Percentiles rank a stretch among this genome's conserved stretches.
Conservation (phyloP, 352 stramenopile species). For the Pythium rhizo-oryzae region DNA sequence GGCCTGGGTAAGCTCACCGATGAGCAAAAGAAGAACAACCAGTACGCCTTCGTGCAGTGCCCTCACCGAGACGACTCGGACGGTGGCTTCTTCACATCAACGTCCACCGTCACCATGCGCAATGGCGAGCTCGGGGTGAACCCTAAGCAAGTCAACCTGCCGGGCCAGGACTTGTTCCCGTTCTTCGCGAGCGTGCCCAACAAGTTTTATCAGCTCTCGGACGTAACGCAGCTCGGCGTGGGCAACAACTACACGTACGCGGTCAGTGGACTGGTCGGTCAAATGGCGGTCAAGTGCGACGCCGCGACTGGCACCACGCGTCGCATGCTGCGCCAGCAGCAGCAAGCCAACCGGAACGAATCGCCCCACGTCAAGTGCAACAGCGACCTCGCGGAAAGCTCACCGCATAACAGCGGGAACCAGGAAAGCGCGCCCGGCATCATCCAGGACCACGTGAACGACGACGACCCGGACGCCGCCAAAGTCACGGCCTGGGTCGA, state of each 20-base stretch:
- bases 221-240: conserved; percentile 27
- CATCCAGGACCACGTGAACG: conserved; percentile 6
- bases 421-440: not conserved
- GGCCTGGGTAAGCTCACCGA: conserved; percentile 31
- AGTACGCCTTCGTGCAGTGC: conserved; percentile 32
- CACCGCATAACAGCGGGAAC: not conserved
- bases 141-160: conserved; percentile 18
- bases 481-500: conserved; percentile 24
- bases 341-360: not conserved
- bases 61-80: conserved; percentile 25
- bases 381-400: conserved; percentile 8
- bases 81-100: conserved; percentile 19
- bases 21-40: conserved; percentile 33
- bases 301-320: not conserved
- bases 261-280: conserved; percentile 28
- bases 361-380: conserved; percentile 7
- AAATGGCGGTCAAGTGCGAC: conserved; percentile 22
- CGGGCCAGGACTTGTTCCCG: conserved; percentile 26
- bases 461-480: conserved; percentile 11
- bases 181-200: conserved; percentile 27
- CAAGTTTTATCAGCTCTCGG: conserved; percentile 29
- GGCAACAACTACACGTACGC: conserved; percentile 27
- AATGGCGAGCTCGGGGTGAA: conserved; percentile 33
- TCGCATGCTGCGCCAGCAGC: conserved; percentile 7
- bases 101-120: conserved; percentile 32